These are phyloP conservation scores for Trichoderma endophyticum DNA, from an alignment of 2,329 filamentous ascomycete species.

Conservation along the genomic window DNA sequence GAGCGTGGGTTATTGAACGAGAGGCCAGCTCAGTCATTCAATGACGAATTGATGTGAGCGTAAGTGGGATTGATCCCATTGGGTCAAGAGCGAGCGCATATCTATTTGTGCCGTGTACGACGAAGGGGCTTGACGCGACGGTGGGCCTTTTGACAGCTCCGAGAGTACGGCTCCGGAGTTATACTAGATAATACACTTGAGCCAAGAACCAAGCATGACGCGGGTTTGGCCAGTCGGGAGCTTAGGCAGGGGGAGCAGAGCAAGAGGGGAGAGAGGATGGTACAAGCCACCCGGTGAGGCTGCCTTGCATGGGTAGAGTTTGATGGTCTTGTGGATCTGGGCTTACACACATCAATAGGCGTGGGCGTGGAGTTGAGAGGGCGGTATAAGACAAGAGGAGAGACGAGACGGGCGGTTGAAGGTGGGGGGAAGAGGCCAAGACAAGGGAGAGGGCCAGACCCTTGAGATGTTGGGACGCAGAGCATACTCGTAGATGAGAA, in stretches of 20 bases:
- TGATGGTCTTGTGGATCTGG: constrained; percentile 10
- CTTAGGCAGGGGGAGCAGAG: neutral
- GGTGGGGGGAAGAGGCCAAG: neutral
- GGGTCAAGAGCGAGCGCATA: neutral
- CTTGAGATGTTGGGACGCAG: neutral
- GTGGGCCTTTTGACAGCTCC: constrained; percentile 4
- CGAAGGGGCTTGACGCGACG: neutral
- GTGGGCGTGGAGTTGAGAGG: constrained; percentile 6
- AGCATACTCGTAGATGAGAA: neutral
- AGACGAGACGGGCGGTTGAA: neutral
- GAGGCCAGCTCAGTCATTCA: constrained; percentile 16
- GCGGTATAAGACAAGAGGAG: constrained; percentile 1
- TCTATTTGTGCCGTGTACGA: constrained; percentile 1
- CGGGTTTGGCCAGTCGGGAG: constrained; percentile 6
- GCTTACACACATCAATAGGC: constrained; percentile 2
- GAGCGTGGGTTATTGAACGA: neutral
- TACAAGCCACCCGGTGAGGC: constrained; percentile 4
- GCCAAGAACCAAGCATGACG: neutral
- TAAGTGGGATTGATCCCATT: neutral
- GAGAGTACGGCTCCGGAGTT: constrained; percentile 9
- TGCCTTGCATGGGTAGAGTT: constrained; percentile 6
- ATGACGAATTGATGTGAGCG: neutral
- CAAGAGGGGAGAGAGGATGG: neutral
- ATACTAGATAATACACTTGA: neutral
- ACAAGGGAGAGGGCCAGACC: neutral